Percentiles rank a stretch among this genome's conserved stretches.
phyloP scores from a whole-genome alignment of 768 basidiomycete species.

The Tephrocybe rancida region DNA sequence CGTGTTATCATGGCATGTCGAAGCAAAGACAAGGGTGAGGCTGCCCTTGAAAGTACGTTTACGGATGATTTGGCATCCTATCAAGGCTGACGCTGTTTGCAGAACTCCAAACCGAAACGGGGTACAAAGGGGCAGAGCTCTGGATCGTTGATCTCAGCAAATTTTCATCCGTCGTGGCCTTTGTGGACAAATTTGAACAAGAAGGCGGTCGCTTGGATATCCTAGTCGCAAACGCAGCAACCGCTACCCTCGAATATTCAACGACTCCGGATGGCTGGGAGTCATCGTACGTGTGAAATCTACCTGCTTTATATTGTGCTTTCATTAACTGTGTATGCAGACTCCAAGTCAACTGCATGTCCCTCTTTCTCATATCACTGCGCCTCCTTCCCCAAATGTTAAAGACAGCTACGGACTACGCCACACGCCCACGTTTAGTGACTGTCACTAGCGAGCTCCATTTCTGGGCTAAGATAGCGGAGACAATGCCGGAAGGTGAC shows the following conservation, averaged over 20 bases:
- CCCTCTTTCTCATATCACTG: slow-evolving; percentile 40
- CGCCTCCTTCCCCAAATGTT: slow-evolving; percentile 45
- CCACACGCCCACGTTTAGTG: slow-evolving; percentile 37
- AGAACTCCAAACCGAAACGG: slow-evolving; percentile 34
- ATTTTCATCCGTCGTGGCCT: slow-evolving; percentile 42
- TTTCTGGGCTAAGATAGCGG: slow-evolving; percentile 26
- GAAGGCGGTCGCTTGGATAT: slow-evolving; percentile 40
- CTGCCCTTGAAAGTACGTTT: slow-evolving; percentile 36
- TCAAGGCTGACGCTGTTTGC: background rate
- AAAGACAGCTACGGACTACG: slow-evolving; percentile 33
- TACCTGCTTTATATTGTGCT: background rate
- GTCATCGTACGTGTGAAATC: slow-evolving; percentile 28
- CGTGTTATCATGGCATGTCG: slow-evolving; percentile 42
- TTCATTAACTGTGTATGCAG: slow-evolving; percentile 24
- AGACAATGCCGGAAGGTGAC: slow-evolving; percentile 23
- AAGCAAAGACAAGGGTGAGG: slow-evolving; percentile 33
- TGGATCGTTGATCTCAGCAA: slow-evolving; percentile 43
- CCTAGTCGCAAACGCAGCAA: slow-evolving; percentile 47
- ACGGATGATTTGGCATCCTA: too few species aligned
- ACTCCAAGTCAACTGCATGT: slow-evolving; percentile 49
- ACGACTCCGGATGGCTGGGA: slow-evolving; percentile 49
- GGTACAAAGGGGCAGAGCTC: slow-evolving; percentile 34
- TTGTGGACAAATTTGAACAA: slow-evolving; percentile 34
- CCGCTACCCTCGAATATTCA: slow-evolving; percentile 13
- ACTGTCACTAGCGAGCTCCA: slow-evolving; percentile 49